These are phyloP conservation scores for Ceratocystis cubensis DNA, from an alignment of 2,329 filamentous ascomycete genomes.

Conservation along the genomic window DNA sequence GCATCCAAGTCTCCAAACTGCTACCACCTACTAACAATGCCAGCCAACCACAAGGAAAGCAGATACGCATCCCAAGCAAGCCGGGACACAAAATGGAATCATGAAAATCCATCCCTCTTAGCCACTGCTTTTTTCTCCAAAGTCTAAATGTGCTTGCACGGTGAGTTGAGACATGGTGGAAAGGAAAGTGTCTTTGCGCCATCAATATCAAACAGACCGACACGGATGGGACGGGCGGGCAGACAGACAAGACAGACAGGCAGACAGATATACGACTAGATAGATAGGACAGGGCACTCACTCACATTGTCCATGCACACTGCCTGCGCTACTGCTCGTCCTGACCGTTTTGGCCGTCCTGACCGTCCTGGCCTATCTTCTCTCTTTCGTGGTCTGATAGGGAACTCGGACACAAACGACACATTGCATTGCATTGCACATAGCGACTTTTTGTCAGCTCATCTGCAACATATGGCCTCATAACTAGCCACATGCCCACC, in stretches of 20 bases:
- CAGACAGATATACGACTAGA: neutral
- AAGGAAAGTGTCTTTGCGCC: too few species aligned
- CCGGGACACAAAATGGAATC: too few species aligned
- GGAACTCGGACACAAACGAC: neutral
- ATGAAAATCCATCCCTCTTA: too few species aligned
- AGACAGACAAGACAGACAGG: neutral
- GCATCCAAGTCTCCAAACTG: too few species aligned
- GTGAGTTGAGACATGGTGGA: too few species aligned
- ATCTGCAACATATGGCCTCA: neutral
- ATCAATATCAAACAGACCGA: too few species aligned
- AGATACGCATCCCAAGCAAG: too few species aligned
- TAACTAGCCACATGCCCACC: neutral
- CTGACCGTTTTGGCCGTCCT: neutral
- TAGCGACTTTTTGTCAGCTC: neutral
- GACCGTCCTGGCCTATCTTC: neutral
- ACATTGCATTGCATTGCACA: neutral
- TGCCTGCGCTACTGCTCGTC: too few species aligned
- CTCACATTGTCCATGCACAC: neutral
- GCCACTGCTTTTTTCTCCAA: too few species aligned
- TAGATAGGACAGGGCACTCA: neutral
- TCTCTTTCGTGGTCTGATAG: neutral
- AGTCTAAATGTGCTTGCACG: too few species aligned
- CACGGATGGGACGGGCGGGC: neutral
- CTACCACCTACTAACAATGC: too few species aligned
- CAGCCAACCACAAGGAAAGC: too few species aligned